phyloP scores from a whole-genome alignment of 192 early-diverging fungal species.

The Coemansia sp. region DNA sequence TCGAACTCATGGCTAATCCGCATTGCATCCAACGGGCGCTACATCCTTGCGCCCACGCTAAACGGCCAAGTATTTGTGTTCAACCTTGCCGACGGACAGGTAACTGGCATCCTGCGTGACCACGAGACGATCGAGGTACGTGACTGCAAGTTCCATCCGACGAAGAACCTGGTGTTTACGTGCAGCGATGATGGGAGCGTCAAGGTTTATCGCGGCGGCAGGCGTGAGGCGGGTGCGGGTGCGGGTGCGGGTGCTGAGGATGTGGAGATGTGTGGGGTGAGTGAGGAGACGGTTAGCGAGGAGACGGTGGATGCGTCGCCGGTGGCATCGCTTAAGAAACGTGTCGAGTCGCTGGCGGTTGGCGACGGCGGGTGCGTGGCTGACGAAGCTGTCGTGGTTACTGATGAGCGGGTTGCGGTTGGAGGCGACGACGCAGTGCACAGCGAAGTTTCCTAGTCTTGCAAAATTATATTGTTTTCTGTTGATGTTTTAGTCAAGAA shows the following conservation, averaged over 20 bases:
- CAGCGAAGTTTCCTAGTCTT: too few species aligned
- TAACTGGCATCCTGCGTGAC: conserved; percentile 76
- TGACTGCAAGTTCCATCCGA: conserved; percentile 88
- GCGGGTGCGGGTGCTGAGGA: conserved; percentile 7
- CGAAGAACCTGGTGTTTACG: conserved; percentile 73
- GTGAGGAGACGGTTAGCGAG: background rate
- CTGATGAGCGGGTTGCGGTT: too few species aligned
- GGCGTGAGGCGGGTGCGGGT: background rate
- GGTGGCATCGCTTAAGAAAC: conserved; percentile 32
- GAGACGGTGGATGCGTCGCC: conserved; percentile 36
- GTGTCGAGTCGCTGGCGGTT: conserved; percentile 46
- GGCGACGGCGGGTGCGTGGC: conserved; percentile 7
- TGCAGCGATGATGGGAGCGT: conserved; percentile 78
- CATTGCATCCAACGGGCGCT: conserved; percentile 81
- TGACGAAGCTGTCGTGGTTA: background rate
- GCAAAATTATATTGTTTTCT: background rate
- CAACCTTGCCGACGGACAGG: conserved; percentile 70
- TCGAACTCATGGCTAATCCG: conserved; percentile 97
- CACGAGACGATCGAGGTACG: conserved; percentile 93
- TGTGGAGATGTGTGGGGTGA: conserved; percentile 1
- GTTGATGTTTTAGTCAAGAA: too few species aligned
- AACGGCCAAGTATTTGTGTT: conserved; percentile 87
- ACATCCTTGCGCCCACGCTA: conserved; percentile 86
- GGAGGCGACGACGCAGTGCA: background rate
- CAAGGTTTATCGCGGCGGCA: conserved; percentile 54